Evolutionary conservation across 805 yeast genomes (phyloP), one percentile per base, ranked within the genome.

Genomic region (Candida succiphila): DNA sequence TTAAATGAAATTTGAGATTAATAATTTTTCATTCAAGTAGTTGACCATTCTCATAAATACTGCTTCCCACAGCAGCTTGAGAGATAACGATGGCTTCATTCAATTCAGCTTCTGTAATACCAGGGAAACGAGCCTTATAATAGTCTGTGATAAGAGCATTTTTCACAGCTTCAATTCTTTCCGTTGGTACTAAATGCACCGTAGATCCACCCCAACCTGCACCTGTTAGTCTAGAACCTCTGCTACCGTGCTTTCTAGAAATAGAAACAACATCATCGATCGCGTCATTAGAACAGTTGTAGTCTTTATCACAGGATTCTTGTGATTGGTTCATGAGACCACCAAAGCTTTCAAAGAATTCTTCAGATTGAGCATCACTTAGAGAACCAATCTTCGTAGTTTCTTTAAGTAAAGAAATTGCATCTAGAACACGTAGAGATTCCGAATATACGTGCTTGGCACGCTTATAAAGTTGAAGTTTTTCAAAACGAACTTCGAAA

Each of bases 201-300:
- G 80, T 64, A 21, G 78, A 72, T 5, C 87, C 87, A 23, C 87
- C 87, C 67, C 76, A 79, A 4, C 88, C 88, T 15, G 88, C 87
- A 19, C 87, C 88, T 8, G 87, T 78, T n/a, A 76, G 65, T 35
- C 88, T 63, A 1, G 83, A 72, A 14, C 87, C 87, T 37, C 54
- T 62, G 1, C 83, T 61, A 4, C 86, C 87, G 38, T 68, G 63
- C 2, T 41, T 48, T 27, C 59, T 49, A 3, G 83, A 85, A 33
- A 79, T 66, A 7, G 47, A 35, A 45, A 80, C 72, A 26, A 79
- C 51, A 10, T 55, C 51, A 35, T 78, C 72, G 35, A 76, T 65
- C 39, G 69, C 77, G 1, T 62, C 63, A 40, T 71, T 69, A 4
- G 83, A 74, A 34, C 79, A 72, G 36, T 74, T 65, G 54, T 65